These are phyloP conservation scores for Abelmoschus esculentus DNA, from an alignment of 345 rosid genomes.

Conservation along the genomic window DNA sequence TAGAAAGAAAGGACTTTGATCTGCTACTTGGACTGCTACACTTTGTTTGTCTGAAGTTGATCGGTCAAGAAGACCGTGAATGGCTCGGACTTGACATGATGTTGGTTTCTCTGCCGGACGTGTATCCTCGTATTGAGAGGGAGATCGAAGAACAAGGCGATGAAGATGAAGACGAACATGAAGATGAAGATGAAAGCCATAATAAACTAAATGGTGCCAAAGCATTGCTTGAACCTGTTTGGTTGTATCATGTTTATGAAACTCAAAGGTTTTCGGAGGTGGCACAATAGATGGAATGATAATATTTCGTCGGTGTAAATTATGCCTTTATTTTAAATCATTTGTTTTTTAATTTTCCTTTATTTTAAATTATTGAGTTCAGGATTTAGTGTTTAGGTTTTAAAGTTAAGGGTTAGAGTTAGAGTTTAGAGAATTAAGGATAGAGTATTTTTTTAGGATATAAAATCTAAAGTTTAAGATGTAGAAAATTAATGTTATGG, in stretches of 20 bases:
- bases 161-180: not conserved
- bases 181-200: slow-evolving; percentile 9
- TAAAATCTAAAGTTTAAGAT: no score
- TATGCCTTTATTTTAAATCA: no score
- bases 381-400: no score
- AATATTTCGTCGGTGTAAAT: not conserved
- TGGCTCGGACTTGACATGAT: slow-evolving; percentile 59
- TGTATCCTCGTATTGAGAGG: slow-evolving; percentile 48
- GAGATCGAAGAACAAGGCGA: not conserved
- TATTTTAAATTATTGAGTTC: no score
- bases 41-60: slow-evolving; percentile 50
- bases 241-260: slow-evolving; percentile 79
- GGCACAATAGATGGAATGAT: slow-evolving; percentile 28
- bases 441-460: no score
- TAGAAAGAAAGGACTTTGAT: slow-evolving; percentile 51
- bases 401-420: no score
- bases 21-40: slow-evolving; percentile 52
- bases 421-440: no score
- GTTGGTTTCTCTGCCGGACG: slow-evolving; percentile 2
- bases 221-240: slow-evolving; percentile 69
- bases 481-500: no score
- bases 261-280: slow-evolving; percentile 49
- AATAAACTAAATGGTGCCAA: slow-evolving; percentile 32
- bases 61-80: slow-evolving; percentile 44
- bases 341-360: no score